Evolutionary conservation across 306 rosid genomes (phyloP), one percentile per base, ranked within the genome.

Genomic region (Luffa acutangula): DNA sequence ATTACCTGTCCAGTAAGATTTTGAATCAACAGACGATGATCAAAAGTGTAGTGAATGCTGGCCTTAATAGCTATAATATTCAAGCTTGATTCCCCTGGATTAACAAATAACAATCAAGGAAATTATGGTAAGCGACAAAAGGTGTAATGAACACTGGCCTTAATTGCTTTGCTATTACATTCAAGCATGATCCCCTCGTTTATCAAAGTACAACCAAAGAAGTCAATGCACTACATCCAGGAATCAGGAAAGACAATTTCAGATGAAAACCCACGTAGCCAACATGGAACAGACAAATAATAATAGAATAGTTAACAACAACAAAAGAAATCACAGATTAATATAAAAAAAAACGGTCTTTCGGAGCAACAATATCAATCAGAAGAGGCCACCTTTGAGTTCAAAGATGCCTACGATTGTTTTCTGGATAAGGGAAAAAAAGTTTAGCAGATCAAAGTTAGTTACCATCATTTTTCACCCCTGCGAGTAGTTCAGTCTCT

Each of bases 1-100:
- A 66, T 84, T 89, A 95, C 99, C 96, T 90, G 90, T 63, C 87
- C 81, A 79, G 97, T 90, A 80, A 95, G 97, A 86, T 95, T 95
- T 83, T 95, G 99, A 82, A 95, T 97, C 48, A 88, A 87, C 71
- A 90, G 14, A 9, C 78, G 84, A 75, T 93, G 97, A 87, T 93
- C 97, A 70, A 82, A 88, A 25, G 97, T 93, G 57, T 91, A 93
- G 83, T 95, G 97, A 82, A 95, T 75, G 56, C 93, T 95, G 79
- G 97, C 97, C 89, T 84, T 90, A 82, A 95, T 86, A 21, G 96
- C 97, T 82, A 91, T 72, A 78, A 92, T 87, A 67, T 87, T 93
- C 90, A 95, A 45, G 87, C 84, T 88, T 2, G 88, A 81, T 73
- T 95, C 94, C 76, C 96, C 99, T 95, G 90, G 82, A 90, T 85